phyloP scores from a whole-genome alignment of 805 yeast genomes.

The Kodamaea hsintzibuensis region DNA sequence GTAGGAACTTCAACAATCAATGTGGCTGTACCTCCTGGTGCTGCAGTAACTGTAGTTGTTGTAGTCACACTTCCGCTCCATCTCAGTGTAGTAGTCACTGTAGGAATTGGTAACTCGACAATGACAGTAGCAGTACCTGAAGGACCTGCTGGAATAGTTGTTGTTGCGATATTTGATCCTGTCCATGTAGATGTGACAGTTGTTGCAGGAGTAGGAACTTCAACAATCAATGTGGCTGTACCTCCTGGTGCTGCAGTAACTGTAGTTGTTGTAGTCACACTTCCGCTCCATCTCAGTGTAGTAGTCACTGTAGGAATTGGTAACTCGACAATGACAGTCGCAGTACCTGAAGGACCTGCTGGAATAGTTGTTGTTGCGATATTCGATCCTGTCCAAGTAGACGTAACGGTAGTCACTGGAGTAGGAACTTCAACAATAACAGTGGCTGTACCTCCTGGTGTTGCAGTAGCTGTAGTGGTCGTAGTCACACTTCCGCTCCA shows the following conservation, averaged over 20 bases:
- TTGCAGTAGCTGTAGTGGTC: slow-evolving; percentile 8
- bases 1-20: slow-evolving; percentile 12
- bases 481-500: slow-evolving; percentile 8
- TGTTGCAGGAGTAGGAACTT: slow-evolving; percentile 10
- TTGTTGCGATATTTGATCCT: slow-evolving; percentile 5
- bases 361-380: slow-evolving; percentile 12
- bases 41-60: slow-evolving; percentile 13
- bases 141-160: slow-evolving; percentile 13
- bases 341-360: slow-evolving; percentile 8
- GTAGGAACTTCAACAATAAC: slow-evolving; percentile 12
- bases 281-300: neutral
- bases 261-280: neutral
- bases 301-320: slow-evolving; percentile 12
- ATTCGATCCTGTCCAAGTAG: slow-evolving; percentile 10
- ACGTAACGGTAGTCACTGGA: slow-evolving; percentile 9
- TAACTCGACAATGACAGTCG: slow-evolving; percentile 14
- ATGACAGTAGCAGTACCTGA: slow-evolving; percentile 22
- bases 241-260: neutral
- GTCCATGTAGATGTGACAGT: slow-evolving; percentile 15
- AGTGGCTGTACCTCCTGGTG: slow-evolving; percentile 11
- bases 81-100: slow-evolving; percentile 12
- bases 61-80: slow-evolving; percentile 13
- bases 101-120: slow-evolving; percentile 20
- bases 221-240: slow-evolving; percentile 7
- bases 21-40: slow-evolving; percentile 12